Evolutionary conservation across 495 filamentous ascomycete species (phyloP), one percentile per base, ranked within the genome.

Genomic region (Aspergillus campestris): DNA sequence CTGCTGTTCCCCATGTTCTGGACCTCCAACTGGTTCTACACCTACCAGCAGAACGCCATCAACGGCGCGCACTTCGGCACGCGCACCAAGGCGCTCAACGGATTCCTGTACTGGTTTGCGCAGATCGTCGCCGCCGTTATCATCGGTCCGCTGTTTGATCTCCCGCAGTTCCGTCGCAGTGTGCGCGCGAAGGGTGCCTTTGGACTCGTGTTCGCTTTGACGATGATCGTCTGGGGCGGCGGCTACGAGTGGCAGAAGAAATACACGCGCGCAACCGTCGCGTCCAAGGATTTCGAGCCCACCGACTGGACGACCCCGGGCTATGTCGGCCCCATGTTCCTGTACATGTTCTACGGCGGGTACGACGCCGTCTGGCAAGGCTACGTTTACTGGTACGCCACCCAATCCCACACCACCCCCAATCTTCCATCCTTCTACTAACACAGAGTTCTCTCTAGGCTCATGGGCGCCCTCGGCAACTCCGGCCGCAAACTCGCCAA

Each of bases 381-480:
- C 3, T 74, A 68, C 54, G 83, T 90, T 35, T 94, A 94, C 72
- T 94, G 87, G 87, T 87, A 70, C 39, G 76, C 67, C 38, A 8
- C 13, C 14, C 14, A 10, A 5, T 14, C 13, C 34, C 9, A 24
- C 11, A 6, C 43, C 6, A 24, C 36, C 3, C 5, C n/a, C n/a
- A n/a, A n/a, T 40, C 24, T 15, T 8, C 18, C 18, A 1, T 4
- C 18, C 38, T 28, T 29, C 31, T 15, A 40, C 18, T 4, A 40
- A n/a, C 24, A 40, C 18, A 3, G 38, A 40, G 10, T 14, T 6
- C 2, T 1, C 36, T 7, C 11, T 42, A 86, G 81, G 82, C 80
- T 81, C 66, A 94, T 95, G 83, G 89, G 89, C 36, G 78, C 89
- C 8, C 72, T 94, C 42, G 87, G 84, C 50, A 95, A 95, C 73